These are phyloP conservation scores for Symbiodinium natans DNA, from an alignment of 73 alveolate genomes.

Conservation along the genomic window DNA sequence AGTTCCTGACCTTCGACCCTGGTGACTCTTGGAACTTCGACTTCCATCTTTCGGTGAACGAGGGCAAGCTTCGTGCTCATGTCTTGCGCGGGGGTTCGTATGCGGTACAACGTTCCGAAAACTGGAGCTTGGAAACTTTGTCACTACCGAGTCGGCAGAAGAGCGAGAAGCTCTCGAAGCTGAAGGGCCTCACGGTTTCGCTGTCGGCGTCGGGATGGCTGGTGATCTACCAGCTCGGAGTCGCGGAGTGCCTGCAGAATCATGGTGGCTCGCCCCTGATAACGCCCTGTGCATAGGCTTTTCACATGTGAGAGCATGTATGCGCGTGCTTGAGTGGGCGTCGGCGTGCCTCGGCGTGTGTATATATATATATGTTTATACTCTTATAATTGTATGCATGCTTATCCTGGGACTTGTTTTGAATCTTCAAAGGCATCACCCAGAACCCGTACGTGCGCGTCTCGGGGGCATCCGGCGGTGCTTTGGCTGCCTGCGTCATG, in stretches of 20 bases:
- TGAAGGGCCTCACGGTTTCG: constrained; percentile 41
- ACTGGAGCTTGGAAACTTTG: not conserved
- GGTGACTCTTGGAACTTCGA: constrained; percentile 66
- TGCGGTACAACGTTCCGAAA: not conserved
- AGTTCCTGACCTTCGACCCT: constrained; percentile 13
- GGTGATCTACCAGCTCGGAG: constrained; percentile 75
- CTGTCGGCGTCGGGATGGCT: constrained; percentile 86
- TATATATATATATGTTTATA: not conserved
- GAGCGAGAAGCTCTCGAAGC: constrained; percentile 30
- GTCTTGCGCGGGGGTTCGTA: constrained; percentile 48
- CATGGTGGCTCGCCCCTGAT: constrained; percentile 33
- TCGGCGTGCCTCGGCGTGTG: not conserved
- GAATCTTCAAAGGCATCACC: constrained; percentile 38
- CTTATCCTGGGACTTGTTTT: too few relatives aligned
- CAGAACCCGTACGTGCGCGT: constrained; percentile 77
- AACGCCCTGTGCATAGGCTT: not conserved
- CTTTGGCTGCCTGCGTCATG: constrained; percentile 51
- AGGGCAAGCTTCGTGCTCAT: constrained; percentile 26
- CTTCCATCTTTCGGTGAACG: constrained; percentile 30
- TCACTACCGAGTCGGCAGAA: not conserved
- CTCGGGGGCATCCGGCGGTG: constrained; percentile 87
- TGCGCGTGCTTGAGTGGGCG: not conserved
- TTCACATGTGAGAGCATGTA: not conserved
- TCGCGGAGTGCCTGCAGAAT: constrained; percentile 72
- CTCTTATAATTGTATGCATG: too few relatives aligned